These are phyloP conservation scores for Tetrahymena thermophila DNA, from an alignment of 73 alveolate species.

Conservation along the genomic window DNA sequence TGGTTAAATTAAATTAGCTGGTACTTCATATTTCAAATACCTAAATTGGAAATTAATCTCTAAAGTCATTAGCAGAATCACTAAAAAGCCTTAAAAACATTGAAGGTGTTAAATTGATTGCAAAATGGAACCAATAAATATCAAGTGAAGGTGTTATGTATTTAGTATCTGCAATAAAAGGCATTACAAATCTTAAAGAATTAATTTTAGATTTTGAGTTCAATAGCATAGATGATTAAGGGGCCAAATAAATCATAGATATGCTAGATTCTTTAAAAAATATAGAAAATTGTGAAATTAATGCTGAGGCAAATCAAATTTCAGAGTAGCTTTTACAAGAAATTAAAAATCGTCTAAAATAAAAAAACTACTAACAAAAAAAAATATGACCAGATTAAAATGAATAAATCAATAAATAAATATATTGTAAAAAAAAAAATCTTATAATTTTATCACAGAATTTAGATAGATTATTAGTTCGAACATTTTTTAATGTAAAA, in stretches of 20 bases:
- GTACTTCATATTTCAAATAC: neutral
- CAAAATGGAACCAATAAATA: neutral
- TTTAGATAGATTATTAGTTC: too few relatives aligned
- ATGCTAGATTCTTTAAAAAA: neutral
- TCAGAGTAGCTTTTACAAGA: neutral
- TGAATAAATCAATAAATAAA: too few relatives aligned
- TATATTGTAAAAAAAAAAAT: too few relatives aligned
- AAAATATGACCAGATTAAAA: neutral
- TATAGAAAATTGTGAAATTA: neutral
- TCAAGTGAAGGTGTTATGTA: neutral
- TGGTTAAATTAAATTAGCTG: neutral
- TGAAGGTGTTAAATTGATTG: neutral
- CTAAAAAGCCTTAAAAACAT: neutral
- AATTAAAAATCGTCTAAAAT: neutral
- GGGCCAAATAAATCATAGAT: neutral
- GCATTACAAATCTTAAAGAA: neutral
- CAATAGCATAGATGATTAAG: neutral
- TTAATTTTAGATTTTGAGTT: neutral
- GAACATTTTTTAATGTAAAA: too few relatives aligned
- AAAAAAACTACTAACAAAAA: neutral
- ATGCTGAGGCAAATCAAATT: neutral
- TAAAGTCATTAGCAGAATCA: neutral
- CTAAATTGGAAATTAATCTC: neutral
- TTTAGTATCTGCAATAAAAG: neutral
- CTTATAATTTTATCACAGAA: too few relatives aligned